Base-by-base conservation (phyloP, 306 rosid genomes). In the Prunus mira region DNA sequence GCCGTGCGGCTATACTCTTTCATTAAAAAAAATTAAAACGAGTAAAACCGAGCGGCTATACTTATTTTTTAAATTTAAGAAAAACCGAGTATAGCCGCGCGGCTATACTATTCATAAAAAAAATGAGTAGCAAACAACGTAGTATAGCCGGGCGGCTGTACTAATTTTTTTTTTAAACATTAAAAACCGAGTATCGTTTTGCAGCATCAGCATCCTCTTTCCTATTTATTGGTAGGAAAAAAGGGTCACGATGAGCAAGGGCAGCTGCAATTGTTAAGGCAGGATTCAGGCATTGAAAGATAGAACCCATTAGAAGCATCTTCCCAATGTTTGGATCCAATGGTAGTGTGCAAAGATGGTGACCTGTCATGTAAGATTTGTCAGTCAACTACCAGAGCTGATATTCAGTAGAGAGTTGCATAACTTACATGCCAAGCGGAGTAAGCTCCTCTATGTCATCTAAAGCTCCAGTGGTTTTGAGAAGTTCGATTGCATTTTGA, bases 221-320 rank as follows among this genome's bases (percentile, higher is more conserved):
- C 86, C 93, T 82, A 82, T 74, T 87, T 65, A 94, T 85, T 49
- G 98, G 98, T 45, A 94, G 74, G 79, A 94, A 89, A 88, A 94
- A 94, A 20, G 97, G 98, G 76, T 90, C 90, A 25, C 93, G 96
- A 86, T 94, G 85, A 70, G 98, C 87, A 63, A 94, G 90, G 83
- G 98, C 91, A 79, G 97, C 91, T 73, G 98, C 98, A 78, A 94
- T 94, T 77, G 89, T 92, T 82, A 94, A 80, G 79, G 96, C 93
- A 76, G 98, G 98, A 83, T 85, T 87, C 61, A 92, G 93, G 89
- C 98, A 92, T 72, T 92, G 98, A 86, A 94, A 92, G 72, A 94
- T 89, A 82, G 97, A 94, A 45, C 98, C 97, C 97, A 94, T 89
- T 56, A 94, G 89, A 78, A 94, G 97, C 98, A 94, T 94, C 87